Base-by-base conservation (phyloP, 352 stramenopile species). In the Globisporangium irregulare region DNA sequence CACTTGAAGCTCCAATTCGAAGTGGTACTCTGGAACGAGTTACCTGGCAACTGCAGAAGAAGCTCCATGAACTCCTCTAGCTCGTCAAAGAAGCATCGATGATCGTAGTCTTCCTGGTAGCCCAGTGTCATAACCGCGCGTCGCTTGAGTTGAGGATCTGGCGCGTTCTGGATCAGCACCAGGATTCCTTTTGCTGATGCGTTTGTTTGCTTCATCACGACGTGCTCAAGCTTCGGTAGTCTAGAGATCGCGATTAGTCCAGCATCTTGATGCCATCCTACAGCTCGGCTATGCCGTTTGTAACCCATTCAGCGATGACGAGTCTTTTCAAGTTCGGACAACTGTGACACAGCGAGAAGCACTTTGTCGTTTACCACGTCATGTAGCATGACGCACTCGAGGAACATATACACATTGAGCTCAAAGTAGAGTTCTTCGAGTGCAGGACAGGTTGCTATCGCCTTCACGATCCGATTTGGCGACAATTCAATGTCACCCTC, bases 351-450 rank as follows among this genome's bases (percentile, higher is more conserved):
- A 4, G 56, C n/a, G 18, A 8, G 20, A 9, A 25, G 36, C 7
- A 51, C n/a, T 4, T 50, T n/a, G 56, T 50, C 32, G 32, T 50
- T 62, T 9, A 24, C 14, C 14, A 15, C n/a, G 4, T 20, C 6
- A 5, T 51, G 15, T 34, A 62, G 36, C 15, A 48, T 4, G 14
- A 38, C 7, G 10, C 36, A 43, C 36, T 43, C 36, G 36, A 43
- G 36, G 36, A 43, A 5, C 4, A 43, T 12, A 43, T 43, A 15
- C 36, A 43, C 36, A 43, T 50, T 34, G 29, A 62, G 25, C 56
- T 34, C 43, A n/a, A 62, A 50, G n/a, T 62, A 34, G 24, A 50
- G 56, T 38, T 62, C 32, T 25, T 62, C 56, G 32, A 62, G 22
- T n/a, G 56, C 32, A 15, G 32, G 32, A 41, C 32, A 62, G 14